Evolutionary conservation across 208 protist genomes (phyloP).

Genomic region (Crithidia fasciculata): DNA sequence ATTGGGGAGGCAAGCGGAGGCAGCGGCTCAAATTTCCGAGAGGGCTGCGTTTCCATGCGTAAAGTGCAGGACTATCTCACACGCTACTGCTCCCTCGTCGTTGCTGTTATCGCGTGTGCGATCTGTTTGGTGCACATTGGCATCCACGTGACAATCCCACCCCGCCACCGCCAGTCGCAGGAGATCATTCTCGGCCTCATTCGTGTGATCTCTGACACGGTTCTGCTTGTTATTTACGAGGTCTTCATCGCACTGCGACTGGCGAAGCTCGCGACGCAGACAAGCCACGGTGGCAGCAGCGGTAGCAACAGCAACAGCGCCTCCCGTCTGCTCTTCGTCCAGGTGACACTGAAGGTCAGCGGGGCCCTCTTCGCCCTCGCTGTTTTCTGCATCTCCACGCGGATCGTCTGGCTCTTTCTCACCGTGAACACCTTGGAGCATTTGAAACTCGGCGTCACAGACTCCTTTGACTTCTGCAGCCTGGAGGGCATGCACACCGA

Average conservation of each 20-base stretch:
- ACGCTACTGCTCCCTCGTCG: neutral
- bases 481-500: slow-evolving; percentile 39
- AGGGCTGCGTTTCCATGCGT: neutral
- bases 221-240: neutral
- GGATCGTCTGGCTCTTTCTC: slow-evolving; percentile 7
- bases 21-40: too few species aligned
- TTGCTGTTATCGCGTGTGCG: neutral
- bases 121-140: slow-evolving; percentile 23
- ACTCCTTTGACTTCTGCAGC: slow-evolving; percentile 46
- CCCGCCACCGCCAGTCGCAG: slow-evolving; percentile 50
- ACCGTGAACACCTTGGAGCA: slow-evolving; percentile 26
- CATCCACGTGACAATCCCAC: slow-evolving; percentile 33
- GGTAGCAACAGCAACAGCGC: too few species aligned
- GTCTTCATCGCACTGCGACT: slow-evolving; percentile 5
- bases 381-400: neutral
- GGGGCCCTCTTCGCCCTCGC: neutral
- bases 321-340: neutral
- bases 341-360: neutral
- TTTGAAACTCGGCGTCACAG: slow-evolving; percentile 37
- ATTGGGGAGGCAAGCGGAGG: too few species aligned
- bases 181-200: slow-evolving; percentile 49
- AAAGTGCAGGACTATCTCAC: neutral
- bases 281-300: neutral
- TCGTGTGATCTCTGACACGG: slow-evolving; percentile 21
- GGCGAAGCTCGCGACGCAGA: slow-evolving; percentile 3